Base-by-base conservation (phyloP, 2,329 filamentous ascomycete species). In the Xylariales sp. region DNA sequence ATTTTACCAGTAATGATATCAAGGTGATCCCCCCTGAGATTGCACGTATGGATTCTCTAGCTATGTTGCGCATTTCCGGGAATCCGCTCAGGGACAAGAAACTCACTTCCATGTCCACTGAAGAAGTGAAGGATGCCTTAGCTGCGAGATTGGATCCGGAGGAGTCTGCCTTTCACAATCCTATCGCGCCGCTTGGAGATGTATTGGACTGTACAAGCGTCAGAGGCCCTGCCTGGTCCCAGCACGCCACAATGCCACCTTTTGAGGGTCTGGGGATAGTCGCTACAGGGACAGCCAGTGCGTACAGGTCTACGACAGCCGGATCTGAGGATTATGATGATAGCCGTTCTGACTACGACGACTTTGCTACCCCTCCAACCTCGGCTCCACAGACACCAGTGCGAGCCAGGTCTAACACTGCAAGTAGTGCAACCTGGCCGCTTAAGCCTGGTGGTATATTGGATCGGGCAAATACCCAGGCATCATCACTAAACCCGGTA, bases 21-120 rank as follows among this genome's bases (percentile, higher is more conserved):
- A 79, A 78, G 3, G 69, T 77, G 11, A 60, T 98, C 6, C 86
- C 93, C 20, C 74, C 87, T 0, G 81, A 81, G 46, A 78, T 97
- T 41, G 85, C 83, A 5, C 67, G 78, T 18, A 95, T 97, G 88
- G 79, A 88, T 5, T 81, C 65, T 30, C 66, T 98, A 8, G 74
- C 80, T 15, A 82, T 82, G 55, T 74, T 97, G 29, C 80, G 83
- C 5, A 69, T 98, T 21, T 82, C 81, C 29, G 89, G 88, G n/a
- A 98, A 98, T 52, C 93, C 93, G 1, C 67, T 98, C 12, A 76
- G 86, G 12, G 89, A 96, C 56, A 89, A 85, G 56, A 95, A 89
- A 56, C 88, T 93, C 49, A 69, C 90, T 12, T 84, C 78, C 1
- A 86, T 94, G 65, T 75, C 76, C 16, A 89, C 86, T 0, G 85